Evolutionary conservation across 306 rosid genomes (phyloP).

Genomic region (Castanospermum australe): DNA sequence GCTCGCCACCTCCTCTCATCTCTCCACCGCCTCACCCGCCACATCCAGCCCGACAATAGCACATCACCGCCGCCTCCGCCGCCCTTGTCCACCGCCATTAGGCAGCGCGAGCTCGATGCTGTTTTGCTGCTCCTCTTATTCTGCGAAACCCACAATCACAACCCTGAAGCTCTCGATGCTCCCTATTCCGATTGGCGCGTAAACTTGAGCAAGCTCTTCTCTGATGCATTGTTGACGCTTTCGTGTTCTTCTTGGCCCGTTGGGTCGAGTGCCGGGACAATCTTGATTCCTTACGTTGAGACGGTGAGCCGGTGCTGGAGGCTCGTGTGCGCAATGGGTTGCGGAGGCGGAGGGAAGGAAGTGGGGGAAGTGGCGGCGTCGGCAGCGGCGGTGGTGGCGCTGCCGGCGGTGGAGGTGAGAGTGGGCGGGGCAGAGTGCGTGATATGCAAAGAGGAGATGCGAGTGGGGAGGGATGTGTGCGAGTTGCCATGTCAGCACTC

Average conservation of each 20-base stretch:
- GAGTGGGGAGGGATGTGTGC: conserved; percentile 69
- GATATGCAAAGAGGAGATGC: conserved; percentile 85
- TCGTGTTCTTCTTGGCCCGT: conserved; percentile 31
- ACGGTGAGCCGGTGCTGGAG: conserved; percentile 59
- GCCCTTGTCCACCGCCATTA: conserved; percentile 22
- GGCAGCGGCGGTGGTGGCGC: conserved; percentile 48
- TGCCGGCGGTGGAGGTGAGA: conserved; percentile 57
- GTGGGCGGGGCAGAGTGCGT: conserved; percentile 63
- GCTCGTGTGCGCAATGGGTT: conserved; percentile 42
- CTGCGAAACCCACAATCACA: conserved; percentile 72
- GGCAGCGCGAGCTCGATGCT: conserved; percentile 62
- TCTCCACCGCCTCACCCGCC: conserved; percentile 65
- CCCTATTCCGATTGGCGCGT: conserved; percentile 57
- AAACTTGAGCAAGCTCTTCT: conserved; percentile 27
- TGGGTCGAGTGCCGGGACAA: conserved; percentile 36
- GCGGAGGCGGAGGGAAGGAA: conserved; percentile 23
- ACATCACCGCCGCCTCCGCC: neutral
- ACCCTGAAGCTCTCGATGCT: conserved; percentile 47
- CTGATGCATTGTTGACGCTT: conserved; percentile 33
- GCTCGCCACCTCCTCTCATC: conserved; percentile 73
- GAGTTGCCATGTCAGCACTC: conserved; percentile 78
- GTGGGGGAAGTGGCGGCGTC: conserved; percentile 57
- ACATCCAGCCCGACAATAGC: conserved; percentile 28
- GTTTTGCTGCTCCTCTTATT: conserved; percentile 67
- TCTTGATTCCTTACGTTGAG: conserved; percentile 60